These are phyloP conservation scores for Pseudogymnoascus sp. DNA, from an alignment of 2,329 filamentous ascomycete species.

Conservation along the genomic window DNA sequence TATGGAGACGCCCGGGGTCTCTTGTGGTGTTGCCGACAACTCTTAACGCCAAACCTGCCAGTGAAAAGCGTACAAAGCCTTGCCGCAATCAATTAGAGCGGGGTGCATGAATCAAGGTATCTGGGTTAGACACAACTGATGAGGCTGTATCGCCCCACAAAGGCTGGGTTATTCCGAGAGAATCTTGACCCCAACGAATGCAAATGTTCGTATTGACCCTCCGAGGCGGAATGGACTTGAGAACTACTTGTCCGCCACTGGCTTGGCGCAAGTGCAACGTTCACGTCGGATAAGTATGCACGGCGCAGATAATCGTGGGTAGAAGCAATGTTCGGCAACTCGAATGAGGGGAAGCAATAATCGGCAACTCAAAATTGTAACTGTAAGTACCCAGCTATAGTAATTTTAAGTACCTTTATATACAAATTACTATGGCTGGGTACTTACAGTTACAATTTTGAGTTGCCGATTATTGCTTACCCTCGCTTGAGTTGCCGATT, in stretches of 20 bases:
- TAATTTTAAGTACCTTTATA: too few species aligned
- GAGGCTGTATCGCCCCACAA: not conserved
- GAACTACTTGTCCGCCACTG: not conserved
- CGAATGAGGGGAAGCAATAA: too few species aligned
- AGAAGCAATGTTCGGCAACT: too few species aligned
- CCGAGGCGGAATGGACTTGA: not conserved
- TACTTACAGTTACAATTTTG: too few species aligned
- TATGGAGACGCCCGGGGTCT: not conserved
- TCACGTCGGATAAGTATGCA: not conserved
- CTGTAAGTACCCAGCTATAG: too few species aligned
- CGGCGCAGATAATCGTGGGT: not conserved
- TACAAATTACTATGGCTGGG: too few species aligned
- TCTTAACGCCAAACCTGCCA: not conserved
- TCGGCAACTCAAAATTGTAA: too few species aligned
- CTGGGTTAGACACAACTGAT: not conserved
- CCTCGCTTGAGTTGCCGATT: too few species aligned
- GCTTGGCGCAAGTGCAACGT: not conserved
- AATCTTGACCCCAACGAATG: not conserved
- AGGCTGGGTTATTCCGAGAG: not conserved
- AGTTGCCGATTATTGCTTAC: too few species aligned
- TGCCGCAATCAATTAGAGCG: not conserved
- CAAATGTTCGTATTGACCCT: not conserved
- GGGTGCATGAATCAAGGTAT: not conserved
- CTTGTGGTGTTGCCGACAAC: not conserved
- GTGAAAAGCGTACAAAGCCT: not conserved